These are phyloP conservation scores for Desmodesmus armatus DNA, from an alignment of 139 green algal genomes.

Conservation along the genomic window DNA sequence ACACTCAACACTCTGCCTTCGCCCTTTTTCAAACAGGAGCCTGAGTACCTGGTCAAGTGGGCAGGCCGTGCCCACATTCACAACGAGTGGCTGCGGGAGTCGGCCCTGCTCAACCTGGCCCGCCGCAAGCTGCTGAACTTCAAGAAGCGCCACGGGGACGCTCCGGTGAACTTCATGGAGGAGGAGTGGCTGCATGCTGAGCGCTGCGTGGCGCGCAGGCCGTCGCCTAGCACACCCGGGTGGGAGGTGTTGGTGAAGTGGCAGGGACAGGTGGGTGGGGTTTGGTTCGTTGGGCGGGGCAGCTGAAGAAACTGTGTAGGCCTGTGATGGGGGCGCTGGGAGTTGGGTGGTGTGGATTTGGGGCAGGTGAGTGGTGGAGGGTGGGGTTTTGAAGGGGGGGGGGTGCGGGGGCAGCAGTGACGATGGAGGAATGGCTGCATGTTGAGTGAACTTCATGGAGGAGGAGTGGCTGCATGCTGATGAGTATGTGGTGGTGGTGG, in stretches of 20 bases:
- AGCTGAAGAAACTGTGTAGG: background rate
- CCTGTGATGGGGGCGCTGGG: background rate
- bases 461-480: constrained; percentile 71
- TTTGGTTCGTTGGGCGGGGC: background rate
- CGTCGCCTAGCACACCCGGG: constrained; percentile 72
- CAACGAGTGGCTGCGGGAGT: constrained; percentile 85
- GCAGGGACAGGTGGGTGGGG: constrained; percentile 51
- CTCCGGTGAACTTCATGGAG: constrained; percentile 50
- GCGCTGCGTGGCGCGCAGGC: constrained; percentile 76
- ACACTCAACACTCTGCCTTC: too few species aligned
- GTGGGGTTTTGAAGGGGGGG: background rate
- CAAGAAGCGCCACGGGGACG: constrained; percentile 73
- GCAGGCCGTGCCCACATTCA: constrained; percentile 76
- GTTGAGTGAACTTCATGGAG: constrained; percentile 48
- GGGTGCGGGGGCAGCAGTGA: too few species aligned
- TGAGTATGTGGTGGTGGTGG: background rate
- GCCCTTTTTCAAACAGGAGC: too few species aligned
- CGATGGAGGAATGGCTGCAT: too few species aligned
- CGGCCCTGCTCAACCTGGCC: constrained; percentile 71
- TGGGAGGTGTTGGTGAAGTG: constrained; percentile 95
- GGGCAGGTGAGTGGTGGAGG: too few species aligned
- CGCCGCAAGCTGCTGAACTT: constrained; percentile 89
- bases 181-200: constrained; percentile 71
- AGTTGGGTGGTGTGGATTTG: background rate
- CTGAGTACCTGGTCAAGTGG: constrained; percentile 93